Conservation (phyloP, 768 basidiomycete genomes). For the Sporobolomyces phaffii region DNA sequence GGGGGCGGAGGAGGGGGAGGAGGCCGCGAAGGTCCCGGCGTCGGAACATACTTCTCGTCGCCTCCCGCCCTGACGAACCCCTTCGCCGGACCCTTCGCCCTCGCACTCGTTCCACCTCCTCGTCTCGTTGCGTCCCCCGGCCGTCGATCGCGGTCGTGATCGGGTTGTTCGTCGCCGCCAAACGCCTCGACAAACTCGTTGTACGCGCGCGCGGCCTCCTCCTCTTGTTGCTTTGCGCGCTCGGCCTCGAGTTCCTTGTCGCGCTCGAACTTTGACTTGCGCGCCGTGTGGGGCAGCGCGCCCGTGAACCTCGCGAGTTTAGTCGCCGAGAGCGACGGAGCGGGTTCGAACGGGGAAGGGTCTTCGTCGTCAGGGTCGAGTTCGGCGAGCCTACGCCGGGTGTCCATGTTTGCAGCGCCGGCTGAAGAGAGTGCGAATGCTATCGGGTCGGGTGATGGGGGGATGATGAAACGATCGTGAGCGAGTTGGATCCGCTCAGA, state of each 20-base stretch:
- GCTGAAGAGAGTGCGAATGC: too few species aligned
- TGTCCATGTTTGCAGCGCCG: conserved; percentile 7
- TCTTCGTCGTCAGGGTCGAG: conserved; percentile 12
- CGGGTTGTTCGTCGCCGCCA: conserved; percentile 61
- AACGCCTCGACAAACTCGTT: conserved; percentile 74
- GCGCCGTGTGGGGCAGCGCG: conserved; percentile 1
- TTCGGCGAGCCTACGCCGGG: conserved; percentile 5
- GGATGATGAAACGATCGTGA: too few species aligned
- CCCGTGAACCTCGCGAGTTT: conserved; percentile 27
- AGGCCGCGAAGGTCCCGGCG: background rate
- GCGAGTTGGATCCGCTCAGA: too few species aligned
- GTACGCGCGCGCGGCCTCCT: conserved; percentile 52
- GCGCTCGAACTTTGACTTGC: conserved; percentile 81
- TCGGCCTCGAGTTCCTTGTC: conserved; percentile 72
- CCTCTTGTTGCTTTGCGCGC: conserved; percentile 49
- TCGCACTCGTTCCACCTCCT: conserved; percentile 35
- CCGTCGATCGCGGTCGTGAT: conserved; percentile 49
- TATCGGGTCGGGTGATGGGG: too few species aligned
- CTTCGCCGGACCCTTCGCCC: conserved; percentile 8
- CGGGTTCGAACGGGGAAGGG: conserved; percentile 4
- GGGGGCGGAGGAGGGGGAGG: conserved; percentile 3
- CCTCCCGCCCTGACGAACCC: conserved; percentile 62
- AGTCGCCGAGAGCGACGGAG: conserved; percentile 12
- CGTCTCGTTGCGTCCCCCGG: conserved; percentile 16
- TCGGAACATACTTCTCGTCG: conserved; percentile 52